phyloP scores from a whole-genome alignment of 1,139 yeast species.

The Citeromyces hawaiiensis region DNA sequence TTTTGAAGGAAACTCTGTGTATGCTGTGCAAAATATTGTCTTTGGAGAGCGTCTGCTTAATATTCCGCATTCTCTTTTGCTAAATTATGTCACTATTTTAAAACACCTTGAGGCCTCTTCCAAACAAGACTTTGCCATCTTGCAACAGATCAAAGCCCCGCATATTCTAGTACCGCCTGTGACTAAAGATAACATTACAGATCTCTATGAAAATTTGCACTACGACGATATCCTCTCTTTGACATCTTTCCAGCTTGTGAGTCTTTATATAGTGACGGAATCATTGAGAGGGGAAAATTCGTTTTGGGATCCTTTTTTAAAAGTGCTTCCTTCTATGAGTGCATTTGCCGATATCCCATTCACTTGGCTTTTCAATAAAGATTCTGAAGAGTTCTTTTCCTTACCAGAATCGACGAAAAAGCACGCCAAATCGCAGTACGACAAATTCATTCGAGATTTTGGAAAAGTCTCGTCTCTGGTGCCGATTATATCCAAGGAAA shows the following conservation, averaged over 20 bases:
- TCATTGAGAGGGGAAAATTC: conserved; percentile 22
- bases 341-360: conserved; percentile 40
- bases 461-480: conserved; percentile 1
- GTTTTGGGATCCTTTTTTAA: conserved; percentile 54
- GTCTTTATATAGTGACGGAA: conserved; percentile 36
- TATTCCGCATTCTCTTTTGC: conserved; percentile 43
- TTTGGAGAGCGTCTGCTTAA: conserved; percentile 32
- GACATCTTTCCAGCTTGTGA: conserved; percentile 33
- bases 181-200: conserved; percentile 1
- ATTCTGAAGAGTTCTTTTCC: conserved; percentile 16
- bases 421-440: conserved; percentile 23
- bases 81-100: conserved; percentile 45
- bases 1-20: conserved; percentile 54
- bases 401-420: conserved; percentile 26
- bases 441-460: conserved; percentile 26
- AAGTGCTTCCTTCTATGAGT: conserved; percentile 34
- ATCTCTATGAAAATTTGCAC: conserved; percentile 20
- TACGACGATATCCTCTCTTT: conserved; percentile 20
- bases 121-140: conserved; percentile 8
- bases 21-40: conserved; percentile 22
- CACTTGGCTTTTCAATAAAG: conserved; percentile 28
- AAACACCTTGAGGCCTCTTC: conserved; percentile 12
- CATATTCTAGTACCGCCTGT: neutral
- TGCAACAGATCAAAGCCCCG: conserved; percentile 9
- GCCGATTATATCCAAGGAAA: conserved; percentile 7